Conservation (phyloP, 768 basidiomycete genomes). For the Mycena amicta region DNA sequence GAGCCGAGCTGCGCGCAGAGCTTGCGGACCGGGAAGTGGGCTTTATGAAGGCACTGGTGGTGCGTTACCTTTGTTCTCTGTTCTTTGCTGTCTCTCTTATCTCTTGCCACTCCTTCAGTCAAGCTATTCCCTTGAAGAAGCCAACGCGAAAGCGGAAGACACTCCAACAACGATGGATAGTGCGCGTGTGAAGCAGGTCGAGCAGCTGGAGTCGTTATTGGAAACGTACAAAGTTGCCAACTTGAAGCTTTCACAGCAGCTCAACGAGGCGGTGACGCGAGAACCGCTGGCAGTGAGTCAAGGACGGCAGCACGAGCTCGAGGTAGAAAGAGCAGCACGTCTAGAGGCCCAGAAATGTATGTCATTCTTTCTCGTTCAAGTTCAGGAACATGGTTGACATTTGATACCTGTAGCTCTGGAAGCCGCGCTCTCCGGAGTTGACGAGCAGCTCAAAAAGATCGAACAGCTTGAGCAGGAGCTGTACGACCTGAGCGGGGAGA, state of each 20-base stretch:
- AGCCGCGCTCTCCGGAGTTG: constrained; percentile 36
- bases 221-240: constrained; percentile 57
- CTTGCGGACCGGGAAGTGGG: constrained; percentile 61
- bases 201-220: constrained; percentile 58
- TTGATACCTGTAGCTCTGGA: constrained; percentile 42
- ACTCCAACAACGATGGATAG: constrained; percentile 31
- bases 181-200: constrained; percentile 45
- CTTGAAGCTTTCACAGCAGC: constrained; percentile 44
- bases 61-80: constrained; percentile 31
- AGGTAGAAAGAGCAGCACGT: constrained; percentile 39
- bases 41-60: constrained; percentile 70
- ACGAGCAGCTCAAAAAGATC: constrained; percentile 51
- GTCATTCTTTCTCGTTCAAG: neutral
- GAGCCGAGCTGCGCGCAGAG: constrained; percentile 33
- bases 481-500: constrained; percentile 76
- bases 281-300: constrained; percentile 36
- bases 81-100: constrained; percentile 1
- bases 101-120: constrained; percentile 50
- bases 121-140: constrained; percentile 65
- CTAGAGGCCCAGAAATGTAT: constrained; percentile 45
- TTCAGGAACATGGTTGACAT: neutral
- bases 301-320: constrained; percentile 43
- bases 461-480: constrained; percentile 78
- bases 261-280: constrained; percentile 45
- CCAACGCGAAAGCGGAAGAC: constrained; percentile 33